Base-by-base conservation (phyloP, 164 flowering plant genomes). In the Kalanchoe fedtschenkoi region DNA sequence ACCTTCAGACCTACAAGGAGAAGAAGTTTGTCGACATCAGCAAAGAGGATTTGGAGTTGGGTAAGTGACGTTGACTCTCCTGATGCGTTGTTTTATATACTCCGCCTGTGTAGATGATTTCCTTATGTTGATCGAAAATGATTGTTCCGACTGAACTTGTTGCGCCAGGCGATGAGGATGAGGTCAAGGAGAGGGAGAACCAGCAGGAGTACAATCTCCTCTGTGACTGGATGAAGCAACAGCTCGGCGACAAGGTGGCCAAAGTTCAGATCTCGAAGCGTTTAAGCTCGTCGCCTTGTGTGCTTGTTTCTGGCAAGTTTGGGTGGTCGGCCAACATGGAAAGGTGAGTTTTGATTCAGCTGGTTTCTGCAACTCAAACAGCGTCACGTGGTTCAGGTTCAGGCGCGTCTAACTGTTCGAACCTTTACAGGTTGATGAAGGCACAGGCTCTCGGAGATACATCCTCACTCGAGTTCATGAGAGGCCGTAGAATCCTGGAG, bases 251-350 rank as follows among this genome's bases (percentile, higher is more conserved):
- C 34, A 80, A 83, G 77, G 97, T 93, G 60, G 99, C 99, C 8
- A 93, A 88, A 71, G 99, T 93, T 44, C 92, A 93, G 76, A 69
- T 93, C 26, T 90, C 99, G 1, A 90, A 85, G 71, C 92, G 99
- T 26, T 75, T 93, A 5, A 86, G 91, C 77, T 79, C 96, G 17
- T 93, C 99, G 26, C 99, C 99, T 2, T 93, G 99, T 75, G 99
- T 93, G 62, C 97, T 93, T 69, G 99, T 90, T 47, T 87, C 99
- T 71, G 97, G 99, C 65, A 93, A 93, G 78, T 93, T 93, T 74
- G 99, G 99, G 33, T 93, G 99, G 99, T 93, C 99, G 42, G 99
- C 99, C 29, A 93, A 93, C 67, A 93, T 93, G 99, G 99, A 93
- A 78, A 90, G 97, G 99, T 93, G 39, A 38, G 73, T 44, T 39